phyloP scores from a whole-genome alignment of 768 basidiomycete species.

The Pholiota conissans region DNA sequence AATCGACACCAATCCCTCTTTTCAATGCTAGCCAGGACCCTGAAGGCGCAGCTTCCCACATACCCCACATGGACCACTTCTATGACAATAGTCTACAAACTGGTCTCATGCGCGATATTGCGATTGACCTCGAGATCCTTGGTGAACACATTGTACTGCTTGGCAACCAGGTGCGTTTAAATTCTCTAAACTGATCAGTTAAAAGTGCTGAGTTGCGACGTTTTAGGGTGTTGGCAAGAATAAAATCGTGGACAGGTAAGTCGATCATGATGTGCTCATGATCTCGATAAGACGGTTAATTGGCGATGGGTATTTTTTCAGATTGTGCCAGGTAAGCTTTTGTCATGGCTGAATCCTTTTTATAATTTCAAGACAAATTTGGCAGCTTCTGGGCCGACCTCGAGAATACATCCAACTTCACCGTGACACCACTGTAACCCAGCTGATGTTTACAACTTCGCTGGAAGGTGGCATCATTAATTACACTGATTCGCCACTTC shows the following conservation, averaged over 20 bases:
- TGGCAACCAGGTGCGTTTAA: constrained; percentile 59
- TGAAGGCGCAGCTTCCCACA: constrained; percentile 54
- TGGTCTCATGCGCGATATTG: constrained; percentile 64
- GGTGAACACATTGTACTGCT: constrained; percentile 65
- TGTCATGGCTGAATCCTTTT: neutral
- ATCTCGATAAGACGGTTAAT: neutral
- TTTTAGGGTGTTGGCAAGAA: constrained; percentile 68
- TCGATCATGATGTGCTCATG: neutral
- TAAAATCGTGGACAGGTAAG: constrained; percentile 63
- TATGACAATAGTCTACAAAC: constrained; percentile 72
- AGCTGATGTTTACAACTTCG: constrained; percentile 68
- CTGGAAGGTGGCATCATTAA: constrained; percentile 57
- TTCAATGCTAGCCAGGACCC: constrained; percentile 52
- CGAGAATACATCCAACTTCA: constrained; percentile 73
- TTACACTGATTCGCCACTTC: constrained; percentile 65
- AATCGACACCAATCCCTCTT: constrained; percentile 40
- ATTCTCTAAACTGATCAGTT: neutral
- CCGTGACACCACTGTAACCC: constrained; percentile 69
- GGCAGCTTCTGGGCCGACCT: constrained; percentile 58
- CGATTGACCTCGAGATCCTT: constrained; percentile 59
- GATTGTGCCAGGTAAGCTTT: constrained; percentile 52
- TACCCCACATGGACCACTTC: constrained; percentile 71
- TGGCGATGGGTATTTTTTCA: constrained; percentile 1
- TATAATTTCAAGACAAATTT: neutral
- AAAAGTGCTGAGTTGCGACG: neutral